Evolutionary conservation across 768 basidiomycete genomes (phyloP).

Genomic region (Lactarius trivialis): DNA sequence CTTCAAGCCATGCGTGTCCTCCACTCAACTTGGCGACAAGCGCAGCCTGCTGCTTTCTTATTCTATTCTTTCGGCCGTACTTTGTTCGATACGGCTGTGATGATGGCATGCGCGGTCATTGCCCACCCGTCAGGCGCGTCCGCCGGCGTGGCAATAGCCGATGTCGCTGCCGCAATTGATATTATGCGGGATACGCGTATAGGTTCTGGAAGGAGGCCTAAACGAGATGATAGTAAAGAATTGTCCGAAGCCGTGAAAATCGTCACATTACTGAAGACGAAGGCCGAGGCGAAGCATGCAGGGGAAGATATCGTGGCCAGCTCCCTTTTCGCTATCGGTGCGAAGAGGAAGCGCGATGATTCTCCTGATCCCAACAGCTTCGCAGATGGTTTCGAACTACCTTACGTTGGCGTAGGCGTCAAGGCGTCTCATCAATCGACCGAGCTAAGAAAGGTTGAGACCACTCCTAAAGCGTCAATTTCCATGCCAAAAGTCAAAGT

Average conservation of each 20-base stretch:
- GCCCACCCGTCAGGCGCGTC: conserved; percentile 44
- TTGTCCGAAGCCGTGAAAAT: conserved; percentile 28
- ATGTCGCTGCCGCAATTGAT: conserved; percentile 39
- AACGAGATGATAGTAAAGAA: conserved; percentile 33
- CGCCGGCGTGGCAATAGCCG: conserved; percentile 42
- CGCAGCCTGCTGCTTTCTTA: conserved; percentile 42
- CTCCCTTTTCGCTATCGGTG: conserved; percentile 27
- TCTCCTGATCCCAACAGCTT: conserved; percentile 30
- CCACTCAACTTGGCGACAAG: conserved; percentile 36
- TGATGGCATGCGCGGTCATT: conserved; percentile 57
- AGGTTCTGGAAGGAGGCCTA: conserved; percentile 27
- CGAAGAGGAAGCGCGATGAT: conserved; percentile 41
- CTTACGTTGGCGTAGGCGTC: conserved; percentile 37
- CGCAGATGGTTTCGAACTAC: conserved; percentile 35
- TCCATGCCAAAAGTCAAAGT: not conserved
- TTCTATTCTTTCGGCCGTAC: conserved; percentile 56
- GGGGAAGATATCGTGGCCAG: conserved; percentile 18
- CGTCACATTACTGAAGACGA: conserved; percentile 23
- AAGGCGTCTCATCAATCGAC: conserved; percentile 5
- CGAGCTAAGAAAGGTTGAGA: not conserved
- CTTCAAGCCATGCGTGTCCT: conserved; percentile 45
- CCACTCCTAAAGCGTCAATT: conserved; percentile 2
- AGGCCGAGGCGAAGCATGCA: conserved; percentile 34
- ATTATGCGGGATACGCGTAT: conserved; percentile 33
- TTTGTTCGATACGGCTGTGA: conserved; percentile 59